These are phyloP conservation scores for Yamadazyma akitaensis DNA, from an alignment of 805 yeast genomes.

Conservation along the genomic window DNA sequence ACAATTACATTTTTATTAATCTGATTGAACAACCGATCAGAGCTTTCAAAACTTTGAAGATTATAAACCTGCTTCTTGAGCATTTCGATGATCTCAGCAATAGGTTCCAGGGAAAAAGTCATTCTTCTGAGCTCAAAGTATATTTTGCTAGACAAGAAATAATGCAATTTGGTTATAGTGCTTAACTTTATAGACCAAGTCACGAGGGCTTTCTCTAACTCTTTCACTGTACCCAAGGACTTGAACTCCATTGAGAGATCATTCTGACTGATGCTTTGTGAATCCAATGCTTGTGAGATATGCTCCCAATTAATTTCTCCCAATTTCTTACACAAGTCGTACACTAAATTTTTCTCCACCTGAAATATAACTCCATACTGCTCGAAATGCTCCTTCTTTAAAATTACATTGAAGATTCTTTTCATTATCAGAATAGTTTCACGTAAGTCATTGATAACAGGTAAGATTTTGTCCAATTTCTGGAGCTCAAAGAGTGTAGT, in stretches of 20 bases:
- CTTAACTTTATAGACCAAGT: slow-evolving; percentile 18
- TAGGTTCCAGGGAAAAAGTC: slow-evolving; percentile 11
- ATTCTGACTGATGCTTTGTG: slow-evolving; percentile 29
- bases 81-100: slow-evolving; percentile 14
- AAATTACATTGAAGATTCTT: slow-evolving; percentile 19
- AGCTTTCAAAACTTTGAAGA: slow-evolving; percentile 11
- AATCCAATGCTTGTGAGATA: slow-evolving; percentile 47
- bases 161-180: slow-evolving; percentile 17
- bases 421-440: slow-evolving; percentile 49
- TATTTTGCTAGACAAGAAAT: slow-evolving; percentile 12
- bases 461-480: slow-evolving; percentile 50
- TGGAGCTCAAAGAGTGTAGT: slow-evolving; percentile 45
- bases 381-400: slow-evolving; percentile 32
- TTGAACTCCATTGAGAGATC: slow-evolving; percentile 26
- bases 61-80: slow-evolving; percentile 7
- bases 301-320: slow-evolving; percentile 50
- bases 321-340: slow-evolving; percentile 31
- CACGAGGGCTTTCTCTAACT: slow-evolving; percentile 23
- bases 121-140: slow-evolving; percentile 18
- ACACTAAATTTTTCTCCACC: slow-evolving; percentile 29
- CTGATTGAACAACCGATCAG: slow-evolving; percentile 17
- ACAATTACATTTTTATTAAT: slow-evolving; percentile 23
- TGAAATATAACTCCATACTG: slow-evolving; percentile 43
- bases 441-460: slow-evolving; percentile 50
- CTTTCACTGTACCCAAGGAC: slow-evolving; percentile 19